These are phyloP conservation scores for Fusarium poae DNA, from an alignment of 2,329 filamentous ascomycete genomes.

Conservation along the genomic window DNA sequence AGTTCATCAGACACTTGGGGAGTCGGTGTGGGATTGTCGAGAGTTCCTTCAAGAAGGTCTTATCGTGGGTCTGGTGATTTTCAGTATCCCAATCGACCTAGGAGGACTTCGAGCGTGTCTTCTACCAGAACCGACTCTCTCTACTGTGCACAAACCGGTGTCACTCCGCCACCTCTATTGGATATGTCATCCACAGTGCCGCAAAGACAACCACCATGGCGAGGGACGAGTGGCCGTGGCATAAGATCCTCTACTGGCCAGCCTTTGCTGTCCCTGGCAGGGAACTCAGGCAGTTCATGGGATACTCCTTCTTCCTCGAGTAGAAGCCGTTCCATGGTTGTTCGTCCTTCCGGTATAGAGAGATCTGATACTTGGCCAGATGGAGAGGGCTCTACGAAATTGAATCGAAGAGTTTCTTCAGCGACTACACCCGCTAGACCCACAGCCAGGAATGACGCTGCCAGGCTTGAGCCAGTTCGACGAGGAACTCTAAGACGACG, in stretches of 20 bases:
- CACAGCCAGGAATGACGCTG: background rate
- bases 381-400: rapidly evolving
- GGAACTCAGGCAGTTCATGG: background rate
- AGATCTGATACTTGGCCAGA: no score
- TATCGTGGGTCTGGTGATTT: background rate
- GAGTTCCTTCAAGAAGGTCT: background rate
- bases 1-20: rapidly evolving
- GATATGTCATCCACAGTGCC: background rate
- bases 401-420: background rate
- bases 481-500: background rate
- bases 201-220: background rate
- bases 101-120: background rate
- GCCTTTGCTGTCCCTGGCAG: rapidly evolving
- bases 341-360: rapidly evolving
- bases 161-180: background rate
- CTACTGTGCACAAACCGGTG: conserved; percentile 2
- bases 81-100: background rate
- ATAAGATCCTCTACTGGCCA: background rate
- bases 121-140: conserved; percentile 11
- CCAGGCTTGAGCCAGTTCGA: background rate
- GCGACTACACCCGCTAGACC: background rate
- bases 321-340: conserved; percentile 3
- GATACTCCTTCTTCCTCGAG: rapidly evolving
- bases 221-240: rapidly evolving
- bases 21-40: rapidly evolving